phyloP scores from a whole-genome alignment of 305 asterid genomes.

The Andrographis paniculata region DNA sequence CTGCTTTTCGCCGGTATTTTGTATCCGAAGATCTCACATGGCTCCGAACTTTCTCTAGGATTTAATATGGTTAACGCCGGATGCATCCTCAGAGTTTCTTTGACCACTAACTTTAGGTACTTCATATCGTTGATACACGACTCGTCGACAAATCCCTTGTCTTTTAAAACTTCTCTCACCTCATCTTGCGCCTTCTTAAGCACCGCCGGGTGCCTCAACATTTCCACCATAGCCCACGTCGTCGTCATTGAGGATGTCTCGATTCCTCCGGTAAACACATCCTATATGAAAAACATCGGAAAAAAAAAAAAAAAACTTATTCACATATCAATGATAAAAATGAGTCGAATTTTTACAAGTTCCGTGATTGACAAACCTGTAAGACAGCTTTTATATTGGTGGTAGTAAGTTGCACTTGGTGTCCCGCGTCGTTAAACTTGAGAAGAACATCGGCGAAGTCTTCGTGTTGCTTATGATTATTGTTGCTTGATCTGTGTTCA shows the following conservation, averaged over 20 bases:
- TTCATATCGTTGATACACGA: neutral
- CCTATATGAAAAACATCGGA: neutral
- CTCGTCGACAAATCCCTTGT: no score
- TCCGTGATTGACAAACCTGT: no score
- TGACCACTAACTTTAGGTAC: neutral
- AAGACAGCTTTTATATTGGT: neutral
- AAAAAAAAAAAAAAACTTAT: no score
- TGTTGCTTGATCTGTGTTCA: no score
- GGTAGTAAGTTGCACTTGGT: neutral
- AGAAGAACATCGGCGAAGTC: neutral
- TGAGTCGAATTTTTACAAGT: no score
- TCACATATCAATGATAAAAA: no score
- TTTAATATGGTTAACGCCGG: neutral
- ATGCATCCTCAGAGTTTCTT: constrained; percentile 1
- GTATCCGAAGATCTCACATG: neutral
- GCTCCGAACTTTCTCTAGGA: neutral
- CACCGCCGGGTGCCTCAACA: neutral
- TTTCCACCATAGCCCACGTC: constrained; percentile 1
- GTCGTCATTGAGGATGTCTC: neutral
- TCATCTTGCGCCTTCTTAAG: no score
- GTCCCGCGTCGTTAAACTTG: neutral
- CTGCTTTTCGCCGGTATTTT: neutral
- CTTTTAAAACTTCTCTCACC: no score
- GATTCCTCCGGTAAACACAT: neutral
- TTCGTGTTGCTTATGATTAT: neutral